Evolutionary conservation across 225 moss, liverwort and hornwort genomes (phyloP), one percentile per base, ranked within the genome.

Genomic region (Neckera pumila): DNA sequence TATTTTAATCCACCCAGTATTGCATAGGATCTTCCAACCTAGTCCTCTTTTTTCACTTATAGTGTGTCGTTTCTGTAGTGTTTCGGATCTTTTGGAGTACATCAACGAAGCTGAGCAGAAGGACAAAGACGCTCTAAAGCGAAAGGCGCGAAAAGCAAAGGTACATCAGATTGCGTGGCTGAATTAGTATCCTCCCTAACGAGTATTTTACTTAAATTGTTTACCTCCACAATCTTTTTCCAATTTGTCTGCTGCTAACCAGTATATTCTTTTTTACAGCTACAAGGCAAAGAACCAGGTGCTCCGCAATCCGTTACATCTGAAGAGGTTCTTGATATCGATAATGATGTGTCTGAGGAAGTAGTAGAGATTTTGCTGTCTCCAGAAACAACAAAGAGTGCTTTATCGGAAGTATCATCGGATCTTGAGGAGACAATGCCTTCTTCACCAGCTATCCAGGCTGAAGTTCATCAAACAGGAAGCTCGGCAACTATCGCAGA

Each of bases 21-120:
- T 67, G 51, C 47, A n/a, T 63, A 76, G 18, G 51, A 34, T 62
- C 56, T 30, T 38, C 31, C 45, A 54, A 53, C 31, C n/a, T 34
- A 36, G 20, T 76, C 36, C 14, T 76, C 45, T n/a, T 54, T 89
- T 83, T 45, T 81, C 42, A 85, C 51, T 49, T 11, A 18, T 58
- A 58, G 31, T 27, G 57, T 47, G 42, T 85, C 77, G 57, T 87
- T 49, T 75, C 42, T 86, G 54, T 58, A 95, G 95, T 91, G 95
- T 95, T 85, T 95, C 95, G 85, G 95, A 95, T 91, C 92, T 95
- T 63, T 73, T 95, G 89, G 95, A 95, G 88, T 95, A 92, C 62
- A 95, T 95, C 83, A 95, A 95, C 79, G 95, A 93, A 85, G 93
- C 93, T n/a, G 92, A 95, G 90, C 91, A 94, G 76, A 93, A 91